A percentile compares a stretch with the other conserved stretches of the same genome.
Evolutionary conservation across 2,329 filamentous ascomycete genomes (phyloP).

Genomic region (Pseudocercospora fuligena): DNA sequence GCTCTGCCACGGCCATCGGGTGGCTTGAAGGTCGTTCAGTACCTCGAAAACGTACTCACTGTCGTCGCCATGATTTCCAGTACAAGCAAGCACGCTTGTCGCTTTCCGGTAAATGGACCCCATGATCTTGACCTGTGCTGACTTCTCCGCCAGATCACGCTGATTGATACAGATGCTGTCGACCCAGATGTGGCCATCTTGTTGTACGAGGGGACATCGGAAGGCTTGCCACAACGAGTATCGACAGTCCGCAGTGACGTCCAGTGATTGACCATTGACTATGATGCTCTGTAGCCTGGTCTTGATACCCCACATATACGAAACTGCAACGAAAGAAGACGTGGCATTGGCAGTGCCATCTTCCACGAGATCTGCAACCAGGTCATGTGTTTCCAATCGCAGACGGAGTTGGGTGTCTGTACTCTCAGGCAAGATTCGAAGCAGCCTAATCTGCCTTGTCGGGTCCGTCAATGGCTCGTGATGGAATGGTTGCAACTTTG

Average conservation of each 20-base stretch:
- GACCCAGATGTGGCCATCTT: conserved; percentile 15
- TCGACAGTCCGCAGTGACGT: background rate
- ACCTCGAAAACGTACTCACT: conserved; percentile 5
- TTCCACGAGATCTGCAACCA: background rate
- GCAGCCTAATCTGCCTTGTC: background rate
- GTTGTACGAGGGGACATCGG: background rate
- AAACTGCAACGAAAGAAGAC: background rate
- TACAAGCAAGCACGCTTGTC: conserved; percentile 10
- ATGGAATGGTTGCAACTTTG: background rate
- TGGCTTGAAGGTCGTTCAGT: background rate
- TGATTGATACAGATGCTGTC: conserved; percentile 24
- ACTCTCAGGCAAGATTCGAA: conserved; percentile 5
- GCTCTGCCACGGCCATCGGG: background rate
- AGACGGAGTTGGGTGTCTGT: background rate
- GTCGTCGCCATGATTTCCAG: conserved; percentile 10
- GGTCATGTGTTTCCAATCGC: background rate
- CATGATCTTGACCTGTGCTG: conserved; percentile 17
- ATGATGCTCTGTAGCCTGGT: background rate
- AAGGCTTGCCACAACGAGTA: conserved; percentile 2
- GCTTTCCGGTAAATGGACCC: conserved; percentile 14
- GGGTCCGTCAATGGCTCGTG: conserved; percentile 6
- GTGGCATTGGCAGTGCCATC: background rate
- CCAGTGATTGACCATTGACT: conserved; percentile 2
- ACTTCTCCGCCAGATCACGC: conserved; percentile 10
- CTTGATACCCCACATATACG: conserved; percentile 9